phyloP scores from a whole-genome alignment of 805 yeast genomes.

The Spathaspora girioi region DNA sequence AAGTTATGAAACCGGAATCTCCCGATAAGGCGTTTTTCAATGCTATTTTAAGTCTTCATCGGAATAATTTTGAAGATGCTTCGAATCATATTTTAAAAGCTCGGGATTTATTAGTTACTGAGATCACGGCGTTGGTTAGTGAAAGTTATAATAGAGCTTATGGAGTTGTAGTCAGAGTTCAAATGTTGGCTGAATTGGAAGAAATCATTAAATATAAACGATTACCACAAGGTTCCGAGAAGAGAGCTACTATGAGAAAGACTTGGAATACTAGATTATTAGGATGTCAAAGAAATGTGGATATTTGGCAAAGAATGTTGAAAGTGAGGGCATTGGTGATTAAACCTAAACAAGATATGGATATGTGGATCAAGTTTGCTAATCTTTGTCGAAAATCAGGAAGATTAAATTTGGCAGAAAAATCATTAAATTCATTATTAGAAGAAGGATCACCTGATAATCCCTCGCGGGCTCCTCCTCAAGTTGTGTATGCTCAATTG shows the following conservation, averaged over 20 bases:
- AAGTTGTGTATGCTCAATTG: conserved; percentile 94
- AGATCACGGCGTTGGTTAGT: conserved; percentile 88
- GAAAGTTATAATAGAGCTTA: conserved; percentile 97
- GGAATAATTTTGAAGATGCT: conserved; percentile 83
- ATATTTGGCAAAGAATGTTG: conserved; percentile 96
- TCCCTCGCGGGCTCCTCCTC: conserved; percentile 87
- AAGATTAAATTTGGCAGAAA: conserved; percentile 86
- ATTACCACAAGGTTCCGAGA: conserved; percentile 78
- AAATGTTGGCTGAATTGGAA: conserved; percentile 94
- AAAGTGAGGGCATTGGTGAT: conserved; percentile 91
- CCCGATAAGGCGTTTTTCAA: conserved; percentile 95
- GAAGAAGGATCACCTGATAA: conserved; percentile 66
- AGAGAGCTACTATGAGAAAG: conserved; percentile 71
- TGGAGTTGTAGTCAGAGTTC: conserved; percentile 93
- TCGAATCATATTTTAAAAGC: conserved; percentile 75
- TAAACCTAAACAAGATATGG: conserved; percentile 94
- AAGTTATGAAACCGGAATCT: conserved; percentile 85
- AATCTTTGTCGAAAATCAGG: conserved; percentile 94
- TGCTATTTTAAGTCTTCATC: conserved; percentile 81
- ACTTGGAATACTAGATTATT: conserved; percentile 92
- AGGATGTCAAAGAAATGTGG: conserved; percentile 96
- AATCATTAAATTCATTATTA: conserved; percentile 73
- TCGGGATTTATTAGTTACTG: conserved; percentile 85
- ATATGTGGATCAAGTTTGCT: conserved; percentile 97
- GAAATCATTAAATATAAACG: conserved; percentile 89